Percentiles rank a stretch among this genome's conserved stretches.
Evolutionary conservation across 2,329 filamentous ascomycete species (phyloP).

Genomic region (Dactylonectria macrodidyma): DNA sequence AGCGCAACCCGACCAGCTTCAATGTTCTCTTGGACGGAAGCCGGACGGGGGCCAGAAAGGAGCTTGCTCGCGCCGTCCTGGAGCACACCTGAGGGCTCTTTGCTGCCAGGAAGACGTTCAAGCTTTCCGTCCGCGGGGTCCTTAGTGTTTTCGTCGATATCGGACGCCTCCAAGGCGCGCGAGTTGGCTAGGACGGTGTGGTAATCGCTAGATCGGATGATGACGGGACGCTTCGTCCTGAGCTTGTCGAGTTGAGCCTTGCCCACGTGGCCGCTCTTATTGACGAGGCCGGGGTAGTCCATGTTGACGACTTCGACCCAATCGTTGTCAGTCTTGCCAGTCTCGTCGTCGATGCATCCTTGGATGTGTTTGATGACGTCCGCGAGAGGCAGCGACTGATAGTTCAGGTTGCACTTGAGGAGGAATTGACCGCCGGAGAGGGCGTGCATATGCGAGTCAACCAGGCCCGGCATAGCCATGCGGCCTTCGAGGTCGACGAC

Average conservation of each 20-base stretch:
- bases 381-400: not conserved
- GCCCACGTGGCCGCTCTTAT: too few species aligned
- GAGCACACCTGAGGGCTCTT: not conserved
- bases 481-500: too few species aligned
- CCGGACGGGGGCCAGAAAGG: not conserved
- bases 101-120: too few species aligned
- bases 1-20: not conserved
- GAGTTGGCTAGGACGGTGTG: not conserved
- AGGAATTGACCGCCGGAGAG: not conserved
- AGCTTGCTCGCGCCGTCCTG: not conserved
- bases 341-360: not conserved
- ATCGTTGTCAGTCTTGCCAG: not conserved
- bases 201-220: not conserved
- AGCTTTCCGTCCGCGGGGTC: too few species aligned
- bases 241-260: too few species aligned
- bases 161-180: not conserved
- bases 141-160: too few species aligned
- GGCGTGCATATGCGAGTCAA: not conserved
- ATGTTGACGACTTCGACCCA: not conserved
- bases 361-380: not conserved
- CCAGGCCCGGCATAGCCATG: not conserved
- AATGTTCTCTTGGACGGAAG: too few species aligned
- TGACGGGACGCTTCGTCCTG: too few species aligned
- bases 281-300: not conserved
- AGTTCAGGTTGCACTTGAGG: not conserved